Base-by-base conservation (phyloP, 352 stramenopile species). In the Thraustochytrium sp. region DNA sequence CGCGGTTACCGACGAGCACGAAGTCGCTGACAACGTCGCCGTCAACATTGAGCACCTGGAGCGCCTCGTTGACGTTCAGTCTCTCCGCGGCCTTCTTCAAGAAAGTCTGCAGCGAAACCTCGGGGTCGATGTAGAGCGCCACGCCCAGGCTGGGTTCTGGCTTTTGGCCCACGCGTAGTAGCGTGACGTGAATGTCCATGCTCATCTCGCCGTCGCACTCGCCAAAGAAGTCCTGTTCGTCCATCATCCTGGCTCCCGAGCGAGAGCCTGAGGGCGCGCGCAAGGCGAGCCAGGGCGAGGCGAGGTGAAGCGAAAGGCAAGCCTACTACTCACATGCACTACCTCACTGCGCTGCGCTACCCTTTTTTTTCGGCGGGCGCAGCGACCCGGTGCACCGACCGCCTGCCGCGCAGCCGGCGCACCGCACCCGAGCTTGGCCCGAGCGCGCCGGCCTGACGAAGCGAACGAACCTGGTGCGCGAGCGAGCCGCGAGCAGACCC, bases 21-120 rank as follows among this genome's bases (percentile, higher is more conserved):
- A 80, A 46, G 42, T 80, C 68, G 48, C 76, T 26, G 37, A 80
- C 40, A 18, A 80, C 68, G 51, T 80, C 68, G 49, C 68, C 68
- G 26, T 80, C 46, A 18, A 80, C 34, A 53, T 80, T 80, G 68
- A 80, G 26, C 1, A 80, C 36, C 38, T 63, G 31, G 23, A 13
- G 3, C 34, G 40, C 53, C 31, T 72, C 68, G 16, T 80, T 80
- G 8, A 80, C 68, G 48, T 38, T 38, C 3, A 80, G 68, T 23
- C 68, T 37, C 46, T 80, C 68, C 5, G 44, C 34, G 42, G 68
- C 68, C 29, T 64, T 55, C 31, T 77, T 77, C 26, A 62, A 2
- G 23, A 77, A 62, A 26, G 65, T 62, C 23, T 55, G 65, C 40
- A 77, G 34, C 13, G 29, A 75, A 2, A 55, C 68, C 34, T 44